A percentile compares a stretch with the other conserved stretches of the same genome.
Conservation (phyloP, 352 stramenopile genomes). For the Detonula confervacea region DNA sequence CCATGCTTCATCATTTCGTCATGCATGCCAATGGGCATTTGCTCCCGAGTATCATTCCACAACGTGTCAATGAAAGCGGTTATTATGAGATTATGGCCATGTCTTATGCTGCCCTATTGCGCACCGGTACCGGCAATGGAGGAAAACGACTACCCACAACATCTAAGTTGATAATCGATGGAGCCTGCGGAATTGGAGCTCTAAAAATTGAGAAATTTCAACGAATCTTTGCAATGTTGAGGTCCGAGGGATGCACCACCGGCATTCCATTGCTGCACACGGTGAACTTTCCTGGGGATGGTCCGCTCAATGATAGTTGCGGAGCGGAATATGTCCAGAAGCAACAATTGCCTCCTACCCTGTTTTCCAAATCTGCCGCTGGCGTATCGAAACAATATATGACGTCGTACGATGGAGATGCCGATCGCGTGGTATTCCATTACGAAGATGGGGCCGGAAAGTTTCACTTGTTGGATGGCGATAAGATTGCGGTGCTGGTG, state of each 20-base stretch:
- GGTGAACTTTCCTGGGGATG: conserved; percentile 78
- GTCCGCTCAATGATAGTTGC: conserved; percentile 94
- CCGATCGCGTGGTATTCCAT: conserved; percentile 98
- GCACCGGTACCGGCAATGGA: conserved; percentile 61
- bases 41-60: conserved; percentile 60
- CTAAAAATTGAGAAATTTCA: conserved; percentile 74
- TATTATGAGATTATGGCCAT: conserved; percentile 95
- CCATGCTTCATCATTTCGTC: conserved; percentile 97
- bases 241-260: conserved; percentile 22
- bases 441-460: conserved; percentile 78
- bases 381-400: conserved; percentile 72
- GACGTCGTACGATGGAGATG: conserved; percentile 97
- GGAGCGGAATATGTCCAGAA: conserved; percentile 98
- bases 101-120: conserved; percentile 91
- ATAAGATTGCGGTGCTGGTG: conserved; percentile 98
- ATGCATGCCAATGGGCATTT: conserved; percentile 87
- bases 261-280: conserved; percentile 38
- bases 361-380: conserved; percentile 36
- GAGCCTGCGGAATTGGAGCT: conserved; percentile 92
- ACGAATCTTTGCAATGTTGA: conserved; percentile 28
- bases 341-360: conserved; percentile 85
- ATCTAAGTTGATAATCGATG: conserved; percentile 90
- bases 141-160: conserved; percentile 14
- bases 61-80: conserved; percentile 90
- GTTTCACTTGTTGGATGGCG: conserved; percentile 94